A percentile compares a stretch with the other conserved stretches of the same genome.
Conservation (phyloP, 225 moss, liverwort and hornwort species). For the Sphagnum contortum region DNA sequence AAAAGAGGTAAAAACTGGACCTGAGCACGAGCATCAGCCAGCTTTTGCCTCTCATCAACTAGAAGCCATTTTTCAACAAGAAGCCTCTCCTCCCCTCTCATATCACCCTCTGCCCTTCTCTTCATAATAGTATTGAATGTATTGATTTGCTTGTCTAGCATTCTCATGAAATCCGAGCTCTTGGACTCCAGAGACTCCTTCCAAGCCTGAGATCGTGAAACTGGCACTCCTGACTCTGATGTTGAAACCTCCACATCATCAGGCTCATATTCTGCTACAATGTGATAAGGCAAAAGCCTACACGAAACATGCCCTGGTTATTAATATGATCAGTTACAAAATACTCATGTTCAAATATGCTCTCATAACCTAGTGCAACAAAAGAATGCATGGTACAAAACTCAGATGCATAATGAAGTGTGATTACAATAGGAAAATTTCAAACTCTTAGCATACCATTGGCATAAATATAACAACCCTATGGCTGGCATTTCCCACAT, state of each 20-base stretch:
- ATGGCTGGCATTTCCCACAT: background rate
- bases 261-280: conserved; percentile 82
- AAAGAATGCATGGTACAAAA: no score
- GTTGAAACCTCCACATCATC: conserved; percentile 67
- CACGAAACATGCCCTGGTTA: conserved; percentile 1
- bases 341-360: no score
- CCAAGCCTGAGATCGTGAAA: conserved; percentile 74
- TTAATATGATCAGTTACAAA: no score
- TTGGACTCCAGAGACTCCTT: conserved; percentile 66
- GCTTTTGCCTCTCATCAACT: conserved; percentile 80
- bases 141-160: conserved; percentile 64
- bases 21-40: conserved; percentile 73
- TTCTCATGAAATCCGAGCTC: conserved; percentile 53
- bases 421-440: conserved; percentile 5
- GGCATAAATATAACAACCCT: background rate
- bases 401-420: no score
- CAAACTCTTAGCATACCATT: no score
- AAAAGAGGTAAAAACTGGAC: conserved; percentile 5
- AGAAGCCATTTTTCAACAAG: conserved; percentile 87
- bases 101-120: conserved; percentile 66
- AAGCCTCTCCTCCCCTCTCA: conserved; percentile 90
- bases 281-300: conserved; percentile 89
- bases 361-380: no score
- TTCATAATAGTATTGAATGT: conserved; percentile 66
- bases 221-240: conserved; percentile 34